phyloP scores from a whole-genome alignment of 768 basidiomycete genomes.

The Mycena venus region DNA sequence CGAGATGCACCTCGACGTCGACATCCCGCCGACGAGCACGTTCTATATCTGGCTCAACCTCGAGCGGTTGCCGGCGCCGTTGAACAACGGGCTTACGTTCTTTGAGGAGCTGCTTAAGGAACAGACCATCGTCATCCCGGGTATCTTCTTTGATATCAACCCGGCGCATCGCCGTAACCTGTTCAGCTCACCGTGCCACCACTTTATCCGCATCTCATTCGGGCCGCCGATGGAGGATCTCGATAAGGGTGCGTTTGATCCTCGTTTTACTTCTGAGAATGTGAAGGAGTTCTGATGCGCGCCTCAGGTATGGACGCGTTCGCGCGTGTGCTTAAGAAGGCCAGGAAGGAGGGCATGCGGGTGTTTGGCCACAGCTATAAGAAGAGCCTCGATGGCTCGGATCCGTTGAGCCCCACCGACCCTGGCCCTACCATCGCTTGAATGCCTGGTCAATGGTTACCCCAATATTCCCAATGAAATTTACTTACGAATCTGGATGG shows the following conservation, averaged over 20 bases:
- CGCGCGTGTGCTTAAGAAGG: slow-evolving; percentile 79
- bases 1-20: slow-evolving; percentile 82
- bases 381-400: slow-evolving; percentile 60
- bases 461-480: neutral
- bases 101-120: slow-evolving; percentile 95
- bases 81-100: slow-evolving; percentile 94
- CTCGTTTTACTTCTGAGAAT: neutral
- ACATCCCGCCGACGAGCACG: slow-evolving; percentile 82
- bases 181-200: slow-evolving; percentile 91
- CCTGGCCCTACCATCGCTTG: neutral
- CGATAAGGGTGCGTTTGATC: slow-evolving; percentile 69
- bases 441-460: neutral
- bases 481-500: neutral
- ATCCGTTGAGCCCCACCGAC: neutral
- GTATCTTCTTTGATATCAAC: slow-evolving; percentile 91
- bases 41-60: slow-evolving; percentile 97
- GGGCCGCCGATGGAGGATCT: slow-evolving; percentile 86
- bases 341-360: slow-evolving; percentile 69
- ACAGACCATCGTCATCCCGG: slow-evolving; percentile 91
- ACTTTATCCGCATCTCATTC: slow-evolving; percentile 90
- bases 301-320: slow-evolving; percentile 88
- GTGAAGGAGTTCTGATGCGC: slow-evolving; percentile 10
- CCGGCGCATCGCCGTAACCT: slow-evolving; percentile 88
- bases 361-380: slow-evolving; percentile 75
- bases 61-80: slow-evolving; percentile 79